These are phyloP conservation scores for Tuber melanosporum DNA, from an alignment of 495 filamentous ascomycete genomes.

Conservation along the genomic window DNA sequence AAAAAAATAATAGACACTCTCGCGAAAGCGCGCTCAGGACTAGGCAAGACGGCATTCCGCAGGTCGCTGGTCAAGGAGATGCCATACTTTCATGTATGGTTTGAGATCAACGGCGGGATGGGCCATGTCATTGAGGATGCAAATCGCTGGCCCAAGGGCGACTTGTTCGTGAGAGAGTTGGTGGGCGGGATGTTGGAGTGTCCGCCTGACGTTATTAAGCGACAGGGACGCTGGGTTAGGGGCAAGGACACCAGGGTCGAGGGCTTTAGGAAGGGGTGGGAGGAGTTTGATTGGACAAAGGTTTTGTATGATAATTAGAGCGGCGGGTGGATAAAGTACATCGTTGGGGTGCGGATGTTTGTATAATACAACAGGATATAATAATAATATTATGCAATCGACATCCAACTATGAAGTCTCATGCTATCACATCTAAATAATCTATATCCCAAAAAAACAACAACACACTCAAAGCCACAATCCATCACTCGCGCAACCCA, in stretches of 20 bases:
- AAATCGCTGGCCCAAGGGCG: conserved; percentile 80
- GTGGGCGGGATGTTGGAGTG: conserved; percentile 89
- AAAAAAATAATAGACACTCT: conserved; percentile 88
- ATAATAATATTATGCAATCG: too few species aligned
- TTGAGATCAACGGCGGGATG: conserved; percentile 81
- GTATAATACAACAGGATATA: neutral
- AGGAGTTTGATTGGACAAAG: conserved; percentile 93
- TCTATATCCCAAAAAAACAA: too few species aligned
- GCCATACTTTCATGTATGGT: conserved; percentile 99
- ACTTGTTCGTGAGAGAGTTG: conserved; percentile 87
- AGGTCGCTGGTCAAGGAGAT: conserved; percentile 84
- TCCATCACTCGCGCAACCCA: too few species aligned
- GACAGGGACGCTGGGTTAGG: conserved; percentile 81
- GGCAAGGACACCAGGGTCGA: conserved; percentile 66
- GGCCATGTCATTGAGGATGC: conserved; percentile 89
- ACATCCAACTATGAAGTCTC: too few species aligned
- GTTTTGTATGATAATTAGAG: conserved; percentile 56
- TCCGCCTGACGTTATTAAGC: conserved; percentile 77
- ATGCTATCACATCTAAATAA: too few species aligned
- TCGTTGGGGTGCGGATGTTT: neutral
- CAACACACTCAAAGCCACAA: too few species aligned
- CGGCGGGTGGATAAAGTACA: neutral
- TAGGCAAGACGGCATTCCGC: conserved; percentile 78
- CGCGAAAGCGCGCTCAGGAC: conserved; percentile 53
- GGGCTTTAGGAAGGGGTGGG: conserved; percentile 76